phyloP scores from a whole-genome alignment of 2,329 filamentous ascomycete species.

The Scedosporium minutisporum region DNA sequence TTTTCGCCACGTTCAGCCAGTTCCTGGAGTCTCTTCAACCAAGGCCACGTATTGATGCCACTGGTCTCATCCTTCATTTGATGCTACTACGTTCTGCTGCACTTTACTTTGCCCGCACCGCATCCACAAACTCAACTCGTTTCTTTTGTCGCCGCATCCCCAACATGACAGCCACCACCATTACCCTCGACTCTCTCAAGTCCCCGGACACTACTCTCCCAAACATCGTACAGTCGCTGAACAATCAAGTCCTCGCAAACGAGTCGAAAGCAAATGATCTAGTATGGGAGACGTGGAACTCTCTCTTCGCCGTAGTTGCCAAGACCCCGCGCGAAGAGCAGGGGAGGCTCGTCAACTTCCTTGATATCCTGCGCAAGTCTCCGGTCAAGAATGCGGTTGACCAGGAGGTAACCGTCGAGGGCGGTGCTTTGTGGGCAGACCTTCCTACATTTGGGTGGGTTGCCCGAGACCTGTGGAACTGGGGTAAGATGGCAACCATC shows the following conservation, averaged over 20 bases:
- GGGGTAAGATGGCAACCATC: conserved; percentile 12
- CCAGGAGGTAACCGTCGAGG: conserved; percentile 11
- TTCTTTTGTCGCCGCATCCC: neutral
- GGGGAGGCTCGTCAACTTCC: conserved; percentile 13
- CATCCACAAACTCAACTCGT: neutral
- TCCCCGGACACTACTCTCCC: neutral
- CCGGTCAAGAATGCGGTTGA: conserved; percentile 11
- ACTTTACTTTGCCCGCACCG: neutral
- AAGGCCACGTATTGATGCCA: too few species aligned
- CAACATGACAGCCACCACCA: neutral
- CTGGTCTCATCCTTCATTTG: too few species aligned
- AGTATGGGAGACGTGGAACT: conserved; percentile 14
- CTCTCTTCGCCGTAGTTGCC: conserved; percentile 14
- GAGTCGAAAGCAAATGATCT: conserved; percentile 10
- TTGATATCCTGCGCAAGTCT: conserved; percentile 12
- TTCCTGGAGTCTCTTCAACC: neutral
- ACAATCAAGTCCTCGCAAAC: conserved; percentile 4
- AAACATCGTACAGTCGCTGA: conserved; percentile 10
- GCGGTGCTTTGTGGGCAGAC: conserved; percentile 16
- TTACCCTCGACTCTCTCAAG: neutral
- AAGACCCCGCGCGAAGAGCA: conserved; percentile 13
- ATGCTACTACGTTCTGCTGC: neutral
- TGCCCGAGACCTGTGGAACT: conserved; percentile 18
- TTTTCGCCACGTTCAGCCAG: too few species aligned
- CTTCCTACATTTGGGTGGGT: conserved; percentile 19